These are phyloP conservation scores for Termitomyces sp. DNA, from an alignment of 768 basidiomycete genomes.

Conservation along the genomic window DNA sequence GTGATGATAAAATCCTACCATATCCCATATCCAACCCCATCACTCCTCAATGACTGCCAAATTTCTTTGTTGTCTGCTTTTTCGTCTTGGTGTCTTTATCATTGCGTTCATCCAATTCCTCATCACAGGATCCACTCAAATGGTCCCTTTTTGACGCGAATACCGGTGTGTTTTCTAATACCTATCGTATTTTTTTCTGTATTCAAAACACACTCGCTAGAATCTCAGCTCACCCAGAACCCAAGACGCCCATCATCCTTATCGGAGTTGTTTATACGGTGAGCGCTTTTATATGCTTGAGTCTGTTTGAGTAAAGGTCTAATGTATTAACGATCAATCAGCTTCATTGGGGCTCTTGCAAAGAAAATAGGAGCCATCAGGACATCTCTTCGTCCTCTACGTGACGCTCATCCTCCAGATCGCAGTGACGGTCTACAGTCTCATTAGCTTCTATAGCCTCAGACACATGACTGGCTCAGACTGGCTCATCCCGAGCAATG, in stretches of 20 bases:
- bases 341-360: conserved; percentile 33
- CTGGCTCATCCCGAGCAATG: neutral
- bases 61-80: conserved; percentile 22
- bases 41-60: conserved; percentile 18
- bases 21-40: neutral
- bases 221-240: neutral
- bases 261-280: neutral
- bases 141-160: neutral
- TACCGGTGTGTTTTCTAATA: neutral
- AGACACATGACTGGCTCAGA: neutral
- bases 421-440: neutral
- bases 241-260: neutral
- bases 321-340: conserved; percentile 5
- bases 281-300: neutral
- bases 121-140: conserved; percentile 18
- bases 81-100: neutral
- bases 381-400: neutral
- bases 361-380: conserved; percentile 23
- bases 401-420: neutral
- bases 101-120: conserved; percentile 25
- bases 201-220: neutral
- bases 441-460: neutral
- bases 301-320: neutral
- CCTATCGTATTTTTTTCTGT: neutral
- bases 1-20: neutral